Evolutionary conservation across 352 stramenopile genomes (phyloP).

Genomic region (Globisporangium splendens): DNA sequence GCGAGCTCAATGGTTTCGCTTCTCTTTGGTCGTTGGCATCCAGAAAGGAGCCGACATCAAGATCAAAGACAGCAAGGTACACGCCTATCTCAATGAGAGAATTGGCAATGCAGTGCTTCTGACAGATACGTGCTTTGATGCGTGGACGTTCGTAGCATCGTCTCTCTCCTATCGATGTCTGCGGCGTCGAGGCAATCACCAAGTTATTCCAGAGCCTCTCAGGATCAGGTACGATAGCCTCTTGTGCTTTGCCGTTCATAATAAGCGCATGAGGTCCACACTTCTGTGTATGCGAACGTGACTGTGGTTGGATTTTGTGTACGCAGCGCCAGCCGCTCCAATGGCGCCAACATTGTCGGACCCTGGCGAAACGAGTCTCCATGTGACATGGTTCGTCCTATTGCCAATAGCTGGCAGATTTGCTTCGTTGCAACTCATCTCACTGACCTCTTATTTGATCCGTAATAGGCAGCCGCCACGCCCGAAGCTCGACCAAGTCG

Average conservation of each 20-base stretch:
- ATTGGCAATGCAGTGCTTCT: too few relatives aligned
- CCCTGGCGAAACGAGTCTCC: constrained; percentile 20
- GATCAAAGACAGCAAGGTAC: constrained; percentile 45
- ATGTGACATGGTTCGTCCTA: constrained; percentile 28
- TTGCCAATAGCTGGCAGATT: background rate
- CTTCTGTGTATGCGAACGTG: background rate
- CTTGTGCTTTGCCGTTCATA: background rate
- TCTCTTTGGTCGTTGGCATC: background rate
- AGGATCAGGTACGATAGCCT: constrained; percentile 29
- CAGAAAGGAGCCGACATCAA: constrained; percentile 54
- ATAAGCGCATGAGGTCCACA: background rate
- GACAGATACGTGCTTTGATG: too few relatives aligned
- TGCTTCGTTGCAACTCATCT: background rate
- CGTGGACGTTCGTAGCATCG: constrained; percentile 30
- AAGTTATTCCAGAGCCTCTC: constrained; percentile 35
- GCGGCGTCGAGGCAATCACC: constrained; percentile 35
- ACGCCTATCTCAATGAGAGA: background rate
- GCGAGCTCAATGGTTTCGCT: too few relatives aligned
- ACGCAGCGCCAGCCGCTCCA: constrained; percentile 33
- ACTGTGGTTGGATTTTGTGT: background rate
- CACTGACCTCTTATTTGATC: constrained; percentile 1
- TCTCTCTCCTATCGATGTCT: constrained; percentile 63
- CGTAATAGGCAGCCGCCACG: constrained; percentile 23
- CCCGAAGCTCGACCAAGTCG: constrained; percentile 35
- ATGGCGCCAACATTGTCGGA: constrained; percentile 17